Conservation (phyloP, 2,329 filamentous ascomycete genomes). For the Scytalidium lignicola region DNA sequence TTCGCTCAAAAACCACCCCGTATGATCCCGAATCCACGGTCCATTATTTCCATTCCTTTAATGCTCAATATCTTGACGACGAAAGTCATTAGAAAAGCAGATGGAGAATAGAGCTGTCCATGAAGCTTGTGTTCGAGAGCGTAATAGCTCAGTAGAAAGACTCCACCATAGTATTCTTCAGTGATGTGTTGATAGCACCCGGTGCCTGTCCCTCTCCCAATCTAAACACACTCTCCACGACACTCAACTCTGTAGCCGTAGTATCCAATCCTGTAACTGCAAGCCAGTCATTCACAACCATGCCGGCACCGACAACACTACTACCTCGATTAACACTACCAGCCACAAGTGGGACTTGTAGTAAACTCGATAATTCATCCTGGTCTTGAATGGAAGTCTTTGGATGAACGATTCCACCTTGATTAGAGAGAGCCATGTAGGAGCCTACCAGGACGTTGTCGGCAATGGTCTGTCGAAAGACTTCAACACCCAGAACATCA, state of each 20-base stretch:
- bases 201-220: conserved; percentile 82
- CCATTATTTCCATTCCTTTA: neutral
- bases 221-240: conserved; percentile 93
- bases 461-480: conserved; percentile 90
- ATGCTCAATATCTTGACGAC: neutral
- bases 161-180: conserved; percentile 99
- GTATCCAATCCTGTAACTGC: conserved; percentile 91
- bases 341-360: conserved; percentile 93
- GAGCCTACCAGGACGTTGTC: conserved; percentile 95
- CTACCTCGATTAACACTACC: conserved; percentile 90
- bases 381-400: conserved; percentile 97
- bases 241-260: conserved; percentile 94
- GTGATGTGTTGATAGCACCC: conserved; percentile 70
- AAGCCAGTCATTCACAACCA: conserved; percentile 98
- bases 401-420: conserved; percentile 93
- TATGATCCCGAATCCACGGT: neutral
- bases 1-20: neutral
- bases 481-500: conserved; percentile 84
- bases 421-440: conserved; percentile 95
- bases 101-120: neutral
- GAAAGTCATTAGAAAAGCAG: neutral
- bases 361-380: conserved; percentile 87
- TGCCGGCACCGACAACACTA: conserved; percentile 90
- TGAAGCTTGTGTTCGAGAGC: conserved; percentile 12
- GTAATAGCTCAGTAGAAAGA: conserved; percentile 75